A percentile compares a stretch with the other conserved stretches of the same genome.
Evolutionary conservation across 176 grass and related monocot species (phyloP).

Genomic region (Hordeum marinum): DNA sequence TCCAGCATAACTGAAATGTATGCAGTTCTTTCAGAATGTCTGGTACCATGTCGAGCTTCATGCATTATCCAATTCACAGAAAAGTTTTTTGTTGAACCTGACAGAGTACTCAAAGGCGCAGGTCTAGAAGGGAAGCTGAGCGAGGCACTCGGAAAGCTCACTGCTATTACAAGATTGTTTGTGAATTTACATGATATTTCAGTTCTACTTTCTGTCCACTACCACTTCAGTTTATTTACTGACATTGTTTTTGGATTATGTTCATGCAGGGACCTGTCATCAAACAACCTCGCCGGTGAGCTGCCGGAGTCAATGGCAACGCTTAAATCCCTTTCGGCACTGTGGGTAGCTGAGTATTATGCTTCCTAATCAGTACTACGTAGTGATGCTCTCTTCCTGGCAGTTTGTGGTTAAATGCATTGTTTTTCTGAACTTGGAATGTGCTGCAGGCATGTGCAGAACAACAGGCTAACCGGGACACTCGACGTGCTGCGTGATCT

Average conservation of each 20-base stretch:
- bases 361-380: neutral
- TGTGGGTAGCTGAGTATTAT: constrained; percentile 28
- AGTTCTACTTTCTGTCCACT: neutral
- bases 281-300: constrained; percentile 30
- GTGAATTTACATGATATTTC: neutral
- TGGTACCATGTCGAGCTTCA: neutral
- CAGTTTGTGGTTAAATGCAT: neutral
- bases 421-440: neutral
- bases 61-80: neutral
- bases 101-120: constrained; percentile 46
- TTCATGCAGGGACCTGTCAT: constrained; percentile 47
- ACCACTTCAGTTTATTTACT: neutral
- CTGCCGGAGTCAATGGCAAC: constrained; percentile 40
- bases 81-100: neutral
- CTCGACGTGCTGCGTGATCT: constrained; percentile 50
- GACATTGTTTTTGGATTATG: neutral
- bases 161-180: constrained; percentile 42
- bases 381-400: neutral
- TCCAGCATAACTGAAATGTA: constrained; percentile 50
- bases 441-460: constrained; percentile 48
- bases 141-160: constrained; percentile 39
- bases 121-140: constrained; percentile 48
- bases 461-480: constrained; percentile 49
- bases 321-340: constrained; percentile 38
- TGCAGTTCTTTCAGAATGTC: neutral